A percentile compares a stretch with the other conserved stretches of the same genome.
phyloP scores from a whole-genome alignment of 768 basidiomycete species.

The Hypholoma sublateritium region DNA sequence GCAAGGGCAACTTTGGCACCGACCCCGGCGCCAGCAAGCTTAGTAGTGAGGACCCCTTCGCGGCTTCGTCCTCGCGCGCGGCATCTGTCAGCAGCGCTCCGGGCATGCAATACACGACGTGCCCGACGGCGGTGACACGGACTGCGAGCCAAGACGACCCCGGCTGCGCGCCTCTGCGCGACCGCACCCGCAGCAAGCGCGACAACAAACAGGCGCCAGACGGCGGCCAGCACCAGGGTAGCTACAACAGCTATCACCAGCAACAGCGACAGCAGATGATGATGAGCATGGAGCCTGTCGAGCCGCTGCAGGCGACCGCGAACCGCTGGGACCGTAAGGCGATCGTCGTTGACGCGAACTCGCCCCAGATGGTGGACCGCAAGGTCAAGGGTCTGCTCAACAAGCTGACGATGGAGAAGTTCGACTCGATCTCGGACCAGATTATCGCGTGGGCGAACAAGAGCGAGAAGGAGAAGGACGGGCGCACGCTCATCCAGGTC shows the following conservation, averaged over 20 bases:
- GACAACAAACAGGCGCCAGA: too few relatives aligned
- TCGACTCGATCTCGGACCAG: conserved; percentile 93
- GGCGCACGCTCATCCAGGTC: conserved; percentile 91
- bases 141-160: conserved; percentile 67
- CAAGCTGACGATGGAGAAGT: conserved; percentile 95
- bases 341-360: too few relatives aligned
- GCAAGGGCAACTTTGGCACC: conserved; percentile 71
- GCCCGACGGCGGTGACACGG: conserved; percentile 63
- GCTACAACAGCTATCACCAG: too few relatives aligned
- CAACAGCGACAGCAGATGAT: too few relatives aligned
- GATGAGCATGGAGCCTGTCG: too few relatives aligned
- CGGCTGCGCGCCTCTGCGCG: conserved; percentile 19
- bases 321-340: too few relatives aligned
- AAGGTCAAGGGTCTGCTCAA: conserved; percentile 92
- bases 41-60: conserved; percentile 71
- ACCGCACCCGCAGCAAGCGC: too few relatives aligned
- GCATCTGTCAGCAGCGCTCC: conserved; percentile 54
- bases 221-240: too few relatives aligned
- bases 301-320: too few relatives aligned
- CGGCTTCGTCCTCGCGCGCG: conserved; percentile 43
- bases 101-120: conserved; percentile 48
- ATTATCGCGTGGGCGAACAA: conserved; percentile 95
- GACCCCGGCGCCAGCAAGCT: conserved; percentile 46
- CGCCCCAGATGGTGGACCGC: too few relatives aligned
- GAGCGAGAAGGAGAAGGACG: conserved; percentile 89